Evolutionary conservation across 306 rosid genomes (phyloP).

Genomic region (Mimosa bimucronata): DNA sequence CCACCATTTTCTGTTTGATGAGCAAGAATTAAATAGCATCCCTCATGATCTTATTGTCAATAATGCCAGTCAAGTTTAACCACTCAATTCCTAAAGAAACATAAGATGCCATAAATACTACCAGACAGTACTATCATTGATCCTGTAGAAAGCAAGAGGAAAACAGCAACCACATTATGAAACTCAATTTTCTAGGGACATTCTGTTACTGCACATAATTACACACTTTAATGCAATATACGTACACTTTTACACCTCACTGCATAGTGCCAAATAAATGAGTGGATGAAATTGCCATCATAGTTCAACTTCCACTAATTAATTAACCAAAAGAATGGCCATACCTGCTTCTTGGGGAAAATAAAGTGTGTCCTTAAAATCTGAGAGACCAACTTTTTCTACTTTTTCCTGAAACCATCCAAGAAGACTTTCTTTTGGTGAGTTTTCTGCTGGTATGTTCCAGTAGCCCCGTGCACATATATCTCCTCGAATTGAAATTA

Average conservation of each 20-base stretch:
- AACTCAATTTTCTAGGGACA: constrained; percentile 15
- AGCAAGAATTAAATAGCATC: background rate
- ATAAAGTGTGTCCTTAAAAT: constrained; percentile 66
- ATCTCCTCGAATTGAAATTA: constrained; percentile 60
- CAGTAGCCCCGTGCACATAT: constrained; percentile 88
- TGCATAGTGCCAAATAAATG: background rate
- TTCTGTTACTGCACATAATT: background rate
- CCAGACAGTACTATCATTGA: background rate
- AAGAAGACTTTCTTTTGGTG: constrained; percentile 52
- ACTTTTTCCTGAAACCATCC: constrained; percentile 70
- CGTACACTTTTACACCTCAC: constrained; percentile 14
- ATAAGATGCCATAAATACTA: background rate
- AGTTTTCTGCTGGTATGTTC: constrained; percentile 56
- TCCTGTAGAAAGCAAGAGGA: background rate
- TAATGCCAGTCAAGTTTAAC: background rate
- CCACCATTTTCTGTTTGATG: background rate
- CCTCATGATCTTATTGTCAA: background rate
- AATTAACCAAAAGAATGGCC: constrained; percentile 14
- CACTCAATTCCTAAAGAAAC: background rate
- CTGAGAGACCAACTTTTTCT: constrained; percentile 54
- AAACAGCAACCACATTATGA: background rate
- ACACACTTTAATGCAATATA: constrained; percentile 5
- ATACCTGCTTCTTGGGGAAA: constrained; percentile 81
- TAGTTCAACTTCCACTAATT: background rate
- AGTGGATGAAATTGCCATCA: background rate